Base-by-base conservation (phyloP, 176 grass and related monocot genomes). In the Oryza meyeriana region DNA sequence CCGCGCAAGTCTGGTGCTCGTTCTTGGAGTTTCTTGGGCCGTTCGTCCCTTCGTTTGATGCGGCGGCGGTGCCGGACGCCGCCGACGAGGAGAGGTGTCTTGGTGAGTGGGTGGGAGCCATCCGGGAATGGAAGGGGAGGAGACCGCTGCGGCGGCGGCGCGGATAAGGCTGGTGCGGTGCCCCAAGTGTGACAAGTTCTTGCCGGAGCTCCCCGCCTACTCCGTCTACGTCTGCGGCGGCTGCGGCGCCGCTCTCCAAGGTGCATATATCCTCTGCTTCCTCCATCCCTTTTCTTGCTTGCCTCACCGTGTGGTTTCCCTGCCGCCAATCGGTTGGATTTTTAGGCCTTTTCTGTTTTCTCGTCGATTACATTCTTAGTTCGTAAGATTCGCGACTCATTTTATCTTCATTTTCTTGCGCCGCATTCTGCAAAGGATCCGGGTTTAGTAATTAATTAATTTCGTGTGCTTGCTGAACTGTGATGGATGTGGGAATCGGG, bases 111-210 rank as follows among this genome's bases (percentile, higher is more conserved):
- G 68, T 13, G 26, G 17, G 5, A 20, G 5, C 17, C 2, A 6
- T n/a, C 0, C 45, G 58, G 57, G 30, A 66, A 85, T 92, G 88
- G 88, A 90, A 83, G 66, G 68, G 50, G 78, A 83, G 26, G 86
- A 75, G 27, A 77, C 64, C 20, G 86, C 76, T 0, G 85, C 77
- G 3, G 86, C 36, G 6, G 84, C 18, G 25, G 86, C 96, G 34
- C 76, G 92, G 89, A 87, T 95, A 76, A 75, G 91, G 69, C 67
- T 99, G 31, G 96, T 99, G 74, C 90, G 96, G 79, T 99, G 96
- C 79, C 96, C 96, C 78, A 93, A 68, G 72, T 99, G 96, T 75
- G 91, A 95, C 84, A 95, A 95, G 85, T 94, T 93, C 88, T 88
- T 99, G n/a, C 96, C 96, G 25, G 96, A 99, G 74, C 85, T 93